Conservation (phyloP, 345 rosid genomes). For the Populus ilicifolia region DNA sequence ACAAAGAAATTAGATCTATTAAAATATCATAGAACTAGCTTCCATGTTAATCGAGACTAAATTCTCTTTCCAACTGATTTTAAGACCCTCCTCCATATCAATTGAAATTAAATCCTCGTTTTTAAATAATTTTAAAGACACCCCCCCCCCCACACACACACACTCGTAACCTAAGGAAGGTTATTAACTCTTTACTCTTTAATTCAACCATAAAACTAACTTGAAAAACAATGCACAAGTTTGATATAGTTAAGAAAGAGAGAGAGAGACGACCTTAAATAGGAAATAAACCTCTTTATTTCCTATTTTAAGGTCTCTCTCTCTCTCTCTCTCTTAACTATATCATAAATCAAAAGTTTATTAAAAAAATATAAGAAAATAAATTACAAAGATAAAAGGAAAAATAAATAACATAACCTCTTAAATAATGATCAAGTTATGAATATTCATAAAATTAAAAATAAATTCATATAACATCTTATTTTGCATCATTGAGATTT, state of each 20-base stretch:
- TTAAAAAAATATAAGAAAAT: too few species aligned
- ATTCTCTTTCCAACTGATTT: not conserved
- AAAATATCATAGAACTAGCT: not conserved
- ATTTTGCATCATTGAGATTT: not conserved
- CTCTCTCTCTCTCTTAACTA: too few species aligned
- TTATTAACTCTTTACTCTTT: not conserved
- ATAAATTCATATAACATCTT: not conserved
- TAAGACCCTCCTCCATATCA: not conserved
- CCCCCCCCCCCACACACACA: too few species aligned
- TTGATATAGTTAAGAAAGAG: too few species aligned
- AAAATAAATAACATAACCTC: not conserved
- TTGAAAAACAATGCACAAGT: not conserved
- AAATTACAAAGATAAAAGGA: too few species aligned
- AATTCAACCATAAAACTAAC: not conserved
- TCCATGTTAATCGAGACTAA: not conserved
- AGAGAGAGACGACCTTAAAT: too few species aligned
- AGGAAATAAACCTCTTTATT: not conserved
- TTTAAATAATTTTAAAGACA: not conserved
- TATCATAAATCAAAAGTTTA: too few species aligned
- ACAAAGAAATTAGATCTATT: not conserved
- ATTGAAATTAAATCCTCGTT: not conserved
- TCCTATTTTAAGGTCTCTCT: too few species aligned
- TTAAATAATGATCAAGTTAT: not conserved
- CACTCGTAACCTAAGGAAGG: not conserved
- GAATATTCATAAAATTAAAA: not conserved